phyloP scores from a whole-genome alignment of 768 basidiomycete genomes.

The Trametes cubensis region DNA sequence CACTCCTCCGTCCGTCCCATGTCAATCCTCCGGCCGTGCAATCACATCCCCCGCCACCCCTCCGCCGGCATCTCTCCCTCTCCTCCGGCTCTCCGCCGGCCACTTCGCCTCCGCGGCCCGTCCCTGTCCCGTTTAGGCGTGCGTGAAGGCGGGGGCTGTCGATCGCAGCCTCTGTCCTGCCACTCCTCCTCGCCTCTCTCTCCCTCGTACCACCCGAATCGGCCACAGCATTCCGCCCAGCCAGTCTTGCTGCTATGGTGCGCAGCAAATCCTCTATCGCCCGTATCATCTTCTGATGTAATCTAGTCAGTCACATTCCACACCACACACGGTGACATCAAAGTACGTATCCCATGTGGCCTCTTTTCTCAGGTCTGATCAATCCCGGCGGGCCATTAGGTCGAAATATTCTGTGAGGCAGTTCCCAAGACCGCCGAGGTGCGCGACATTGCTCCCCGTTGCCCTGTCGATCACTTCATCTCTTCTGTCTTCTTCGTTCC shows the following conservation, averaged over 20 bases:
- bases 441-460: slow-evolving; percentile 12
- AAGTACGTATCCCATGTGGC: slow-evolving; percentile 51
- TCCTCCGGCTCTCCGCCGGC: slow-evolving; percentile 8
- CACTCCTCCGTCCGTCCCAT: slow-evolving; percentile 2
- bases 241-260: slow-evolving; percentile 27
- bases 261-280: slow-evolving; percentile 19
- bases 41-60: slow-evolving; percentile 6
- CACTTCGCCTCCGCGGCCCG: slow-evolving; percentile 13
- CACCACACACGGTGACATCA: slow-evolving; percentile 93
- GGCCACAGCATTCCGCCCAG: background rate
- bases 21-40: slow-evolving; percentile 17
- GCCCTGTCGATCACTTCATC: background rate
- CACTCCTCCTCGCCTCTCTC: slow-evolving; percentile 2
- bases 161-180: slow-evolving; percentile 1
- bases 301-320: slow-evolving; percentile 87
- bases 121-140: background rate
- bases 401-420: slow-evolving; percentile 97
- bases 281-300: slow-evolving; percentile 17
- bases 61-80: background rate
- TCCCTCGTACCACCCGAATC: background rate
- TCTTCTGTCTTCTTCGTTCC: background rate
- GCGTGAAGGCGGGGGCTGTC: background rate
- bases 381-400: slow-evolving; percentile 45
- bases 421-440: slow-evolving; percentile 96
- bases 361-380: background rate